Percentiles rank a stretch among this genome's conserved stretches.
Evolutionary conservation across 495 filamentous ascomycete genomes (phyloP).

Genomic region (Hyaloscypha variabilis): DNA sequence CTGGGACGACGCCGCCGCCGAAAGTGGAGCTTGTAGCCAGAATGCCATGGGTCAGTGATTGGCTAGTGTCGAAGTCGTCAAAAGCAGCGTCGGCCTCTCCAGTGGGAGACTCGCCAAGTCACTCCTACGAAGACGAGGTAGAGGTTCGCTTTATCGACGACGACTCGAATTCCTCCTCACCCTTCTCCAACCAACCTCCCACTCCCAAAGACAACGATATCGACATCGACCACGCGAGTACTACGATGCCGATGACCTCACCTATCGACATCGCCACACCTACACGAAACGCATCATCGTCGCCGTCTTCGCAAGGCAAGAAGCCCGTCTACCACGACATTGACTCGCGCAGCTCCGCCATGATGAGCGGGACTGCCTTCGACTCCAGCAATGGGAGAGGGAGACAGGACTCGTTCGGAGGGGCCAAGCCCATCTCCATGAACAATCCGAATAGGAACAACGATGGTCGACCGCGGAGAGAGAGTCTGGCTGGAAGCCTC

Average conservation of each 20-base stretch:
- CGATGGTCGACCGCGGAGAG: constrained; percentile 66
- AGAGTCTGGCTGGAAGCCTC: constrained; percentile 85
- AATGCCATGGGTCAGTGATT: constrained; percentile 4
- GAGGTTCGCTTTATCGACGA: constrained; percentile 14
- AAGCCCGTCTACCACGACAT: constrained; percentile 48
- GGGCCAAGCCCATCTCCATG: constrained; percentile 83
- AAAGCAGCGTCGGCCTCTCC: constrained; percentile 3
- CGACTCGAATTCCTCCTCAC: constrained; percentile 20
- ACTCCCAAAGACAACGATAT: constrained; percentile 21
- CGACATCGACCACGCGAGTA: not conserved
- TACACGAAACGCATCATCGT: constrained; percentile 60
- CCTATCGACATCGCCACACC: constrained; percentile 68
- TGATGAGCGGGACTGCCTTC: constrained; percentile 62
- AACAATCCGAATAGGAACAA: constrained; percentile 73
- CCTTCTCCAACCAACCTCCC: constrained; percentile 19
- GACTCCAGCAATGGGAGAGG: constrained; percentile 52
- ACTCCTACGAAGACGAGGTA: not conserved
- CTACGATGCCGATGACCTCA: constrained; percentile 34
- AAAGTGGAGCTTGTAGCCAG: not conserved
- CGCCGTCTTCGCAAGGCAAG: constrained; percentile 56
- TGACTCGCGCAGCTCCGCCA: constrained; percentile 42
- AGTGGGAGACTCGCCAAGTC: constrained; percentile 12
- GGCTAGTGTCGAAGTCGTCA: not conserved
- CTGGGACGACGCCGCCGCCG: not conserved
- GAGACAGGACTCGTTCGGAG: constrained; percentile 77